Conservation (phyloP, 352 stramenopile genomes). For the Pythium aphanidermatum region DNA sequence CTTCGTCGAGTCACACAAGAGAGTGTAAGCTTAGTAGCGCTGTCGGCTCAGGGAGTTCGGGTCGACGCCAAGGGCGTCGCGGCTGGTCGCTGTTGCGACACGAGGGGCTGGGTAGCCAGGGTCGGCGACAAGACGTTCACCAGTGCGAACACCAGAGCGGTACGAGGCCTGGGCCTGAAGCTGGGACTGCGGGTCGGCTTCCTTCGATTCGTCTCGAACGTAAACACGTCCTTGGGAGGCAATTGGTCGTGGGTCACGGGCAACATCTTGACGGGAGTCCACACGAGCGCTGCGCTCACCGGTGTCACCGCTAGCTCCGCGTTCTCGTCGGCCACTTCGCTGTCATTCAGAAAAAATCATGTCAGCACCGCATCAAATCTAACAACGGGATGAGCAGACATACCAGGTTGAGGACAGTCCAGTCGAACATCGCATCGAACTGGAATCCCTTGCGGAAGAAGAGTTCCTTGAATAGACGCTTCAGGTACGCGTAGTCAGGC, state of each 20-base stretch:
- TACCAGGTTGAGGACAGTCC: slow-evolving; percentile 92
- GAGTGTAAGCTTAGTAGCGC: slow-evolving; percentile 47
- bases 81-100: slow-evolving; percentile 56
- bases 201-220: slow-evolving; percentile 63
- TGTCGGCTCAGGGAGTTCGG: slow-evolving; percentile 71
- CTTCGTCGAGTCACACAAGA: background rate
- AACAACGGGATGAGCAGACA: slow-evolving; percentile 2
- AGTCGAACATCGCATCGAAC: slow-evolving; percentile 99
- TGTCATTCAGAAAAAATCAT: slow-evolving; percentile 11
- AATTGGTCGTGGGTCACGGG: slow-evolving; percentile 38
- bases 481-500: slow-evolving; percentile 87
- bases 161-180: slow-evolving; percentile 43
- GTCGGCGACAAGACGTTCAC: slow-evolving; percentile 45
- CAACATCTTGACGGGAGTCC: slow-evolving; percentile 44
- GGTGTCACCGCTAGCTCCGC: slow-evolving; percentile 49
- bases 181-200: slow-evolving; percentile 27
- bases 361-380: slow-evolving; percentile 2
- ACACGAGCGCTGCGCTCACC: slow-evolving; percentile 57
- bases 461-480: slow-evolving; percentile 98
- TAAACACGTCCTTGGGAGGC: slow-evolving; percentile 59
- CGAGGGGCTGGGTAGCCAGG: slow-evolving; percentile 50
- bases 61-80: slow-evolving; percentile 42
- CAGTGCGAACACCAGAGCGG: slow-evolving; percentile 42
- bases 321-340: slow-evolving; percentile 58
- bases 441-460: slow-evolving; percentile 99